Evolutionary conservation across 805 yeast species (phyloP), one percentile per base, ranked within the genome.

Genomic region (Candida ipomoeae): DNA sequence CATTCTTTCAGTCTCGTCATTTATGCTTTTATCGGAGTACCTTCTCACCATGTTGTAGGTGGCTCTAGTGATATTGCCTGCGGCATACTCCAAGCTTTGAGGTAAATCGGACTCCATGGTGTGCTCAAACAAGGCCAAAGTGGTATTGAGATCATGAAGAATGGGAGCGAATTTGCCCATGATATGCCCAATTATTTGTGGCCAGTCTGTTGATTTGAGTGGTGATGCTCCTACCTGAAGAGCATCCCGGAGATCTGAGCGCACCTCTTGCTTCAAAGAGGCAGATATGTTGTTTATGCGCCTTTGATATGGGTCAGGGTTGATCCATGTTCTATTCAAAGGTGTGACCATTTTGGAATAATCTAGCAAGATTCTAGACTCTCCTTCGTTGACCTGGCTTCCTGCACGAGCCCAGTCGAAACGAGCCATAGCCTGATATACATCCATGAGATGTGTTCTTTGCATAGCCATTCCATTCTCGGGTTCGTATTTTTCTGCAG

Each of bases 141-240:
- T 68, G 13, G 64, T 59, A 48, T 80, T 77, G 48, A 82, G 52
- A 6, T 63, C 58, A 38, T 66, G 55, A 21, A 83, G 57, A 36
- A 75, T 63, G 10, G 86, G 85, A 1, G 80, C 67, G 61, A 83
- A 83, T 58, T 82, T 82, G 29, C 64, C 64, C 5, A 70, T 74
- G n/a, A 82, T 74, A 33, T 66, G 71, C 44, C 71, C 73, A 0
- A 83, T 75, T 3, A 75, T 65, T n/a, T 63, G 52, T 56, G 77
- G 82, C 88, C 89, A 83, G 58, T 83, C 64, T 0, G 78, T 81
- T 11, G 56, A 48, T 6, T 58, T 36, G 37, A 62, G 63, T 5
- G 81, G 78, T 48, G 73, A 65, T 20, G 67, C 70, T 8, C 55
- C 53, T 13, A 32, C 40, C 18, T 36, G 11, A 15, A 52, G 34